Percentiles rank a stretch among this genome's conserved stretches.
Evolutionary conservation across 73 alveolate genomes (phyloP).

Genomic region (Uronychia binucleata): DNA sequence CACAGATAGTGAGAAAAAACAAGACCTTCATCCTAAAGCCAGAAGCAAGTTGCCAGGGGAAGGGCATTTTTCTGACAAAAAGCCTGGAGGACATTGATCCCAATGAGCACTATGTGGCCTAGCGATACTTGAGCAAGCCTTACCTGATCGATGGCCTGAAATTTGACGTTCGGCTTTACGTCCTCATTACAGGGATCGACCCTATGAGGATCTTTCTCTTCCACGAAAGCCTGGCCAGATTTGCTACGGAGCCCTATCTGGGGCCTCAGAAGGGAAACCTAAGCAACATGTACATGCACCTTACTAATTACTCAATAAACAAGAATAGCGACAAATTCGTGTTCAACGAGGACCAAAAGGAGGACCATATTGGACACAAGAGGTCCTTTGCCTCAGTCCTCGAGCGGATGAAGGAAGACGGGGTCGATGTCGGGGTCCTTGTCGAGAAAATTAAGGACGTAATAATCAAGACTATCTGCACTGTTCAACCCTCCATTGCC

Average conservation of each 20-base stretch:
- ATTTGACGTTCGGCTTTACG: conserved; percentile 95
- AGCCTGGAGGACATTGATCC: conserved; percentile 68
- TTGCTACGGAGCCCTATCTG: conserved; percentile 94
- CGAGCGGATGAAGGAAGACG: conserved; percentile 33
- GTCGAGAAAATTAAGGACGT: conserved; percentile 52
- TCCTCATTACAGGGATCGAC: conserved; percentile 90
- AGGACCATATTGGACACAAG: conserved; percentile 69
- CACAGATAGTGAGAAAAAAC: conserved; percentile 5
- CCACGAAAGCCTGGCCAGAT: conserved; percentile 95
- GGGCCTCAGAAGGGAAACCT: conserved; percentile 71
- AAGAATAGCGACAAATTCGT: conserved; percentile 10
- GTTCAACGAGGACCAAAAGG: conserved; percentile 46
- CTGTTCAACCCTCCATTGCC: conserved; percentile 47
- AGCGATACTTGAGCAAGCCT: conserved; percentile 93
- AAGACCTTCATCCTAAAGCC: conserved; percentile 79
- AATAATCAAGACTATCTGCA: conserved; percentile 58
- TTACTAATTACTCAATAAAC: conserved; percentile 58
- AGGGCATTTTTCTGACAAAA: conserved; percentile 83
- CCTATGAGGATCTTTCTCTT: conserved; percentile 91
- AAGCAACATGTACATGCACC: conserved; percentile 54
- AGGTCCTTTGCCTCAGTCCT: conserved; percentile 47
- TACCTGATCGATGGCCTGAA: conserved; percentile 87
- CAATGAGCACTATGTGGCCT: conserved; percentile 83
- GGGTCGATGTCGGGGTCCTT: conserved; percentile 41
- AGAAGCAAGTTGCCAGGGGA: conserved; percentile 87